Evolutionary conservation across 305 asterid genomes (phyloP).

Genomic region (Rubia balearica): DNA sequence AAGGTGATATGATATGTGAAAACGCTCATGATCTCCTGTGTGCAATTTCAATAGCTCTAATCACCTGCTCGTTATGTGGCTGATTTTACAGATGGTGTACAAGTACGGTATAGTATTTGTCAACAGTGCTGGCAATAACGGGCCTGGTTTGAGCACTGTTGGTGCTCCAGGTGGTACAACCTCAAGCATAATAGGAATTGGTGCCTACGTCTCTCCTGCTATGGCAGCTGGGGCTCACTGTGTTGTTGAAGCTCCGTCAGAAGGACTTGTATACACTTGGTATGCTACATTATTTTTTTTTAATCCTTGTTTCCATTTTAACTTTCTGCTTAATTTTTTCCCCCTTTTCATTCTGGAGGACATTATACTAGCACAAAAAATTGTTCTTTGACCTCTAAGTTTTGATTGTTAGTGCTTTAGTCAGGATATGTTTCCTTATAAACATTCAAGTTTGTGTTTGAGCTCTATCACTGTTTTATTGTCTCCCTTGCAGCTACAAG

Average conservation of each 20-base stretch:
- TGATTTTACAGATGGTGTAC: conserved; percentile 63
- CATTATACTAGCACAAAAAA: background rate
- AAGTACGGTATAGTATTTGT: conserved; percentile 76
- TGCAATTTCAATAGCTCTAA: conserved; percentile 3
- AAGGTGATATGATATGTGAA: conserved; percentile 46
- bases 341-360: background rate
- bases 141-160: conserved; percentile 94
- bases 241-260: conserved; percentile 84
- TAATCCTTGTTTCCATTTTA: background rate
- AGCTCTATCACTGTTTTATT: background rate
- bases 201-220: conserved; percentile 96
- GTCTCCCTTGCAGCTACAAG: background rate
- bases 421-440: background rate
- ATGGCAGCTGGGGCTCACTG: conserved; percentile 99
- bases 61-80: background rate
- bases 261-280: conserved; percentile 99
- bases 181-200: conserved; percentile 93
- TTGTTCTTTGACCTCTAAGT: background rate
- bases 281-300: conserved; percentile 24
- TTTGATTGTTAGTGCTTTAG: background rate
- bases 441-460: background rate
- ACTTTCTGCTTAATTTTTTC: background rate
- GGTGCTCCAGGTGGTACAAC: conserved; percentile 99
- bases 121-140: conserved; percentile 93
- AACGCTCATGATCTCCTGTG: conserved; percentile 24